Conservation (phyloP, 2,329 filamentous ascomycete species). For the Pestalotiopsis sp. region DNA sequence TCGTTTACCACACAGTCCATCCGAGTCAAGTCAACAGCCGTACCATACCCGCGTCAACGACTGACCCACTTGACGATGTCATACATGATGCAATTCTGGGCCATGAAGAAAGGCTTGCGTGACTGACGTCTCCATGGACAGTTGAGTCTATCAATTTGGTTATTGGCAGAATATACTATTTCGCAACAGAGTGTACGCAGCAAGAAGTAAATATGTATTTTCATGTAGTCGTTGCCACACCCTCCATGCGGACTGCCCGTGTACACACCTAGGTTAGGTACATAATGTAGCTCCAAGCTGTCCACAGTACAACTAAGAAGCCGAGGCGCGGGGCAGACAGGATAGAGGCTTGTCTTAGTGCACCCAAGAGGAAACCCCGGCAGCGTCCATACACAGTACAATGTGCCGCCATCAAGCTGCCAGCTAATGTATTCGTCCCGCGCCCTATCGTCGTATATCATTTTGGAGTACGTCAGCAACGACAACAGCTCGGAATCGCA, state of each 20-base stretch:
- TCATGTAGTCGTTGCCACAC: no score
- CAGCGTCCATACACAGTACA: background rate
- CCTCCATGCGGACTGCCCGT: no score
- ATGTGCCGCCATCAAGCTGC: background rate
- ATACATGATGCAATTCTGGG: background rate
- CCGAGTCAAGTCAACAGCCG: background rate
- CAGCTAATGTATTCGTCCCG: background rate
- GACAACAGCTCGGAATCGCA: background rate
- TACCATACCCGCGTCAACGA: background rate
- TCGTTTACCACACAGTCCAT: no score
- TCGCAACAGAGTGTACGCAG: no score
- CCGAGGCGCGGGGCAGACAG: background rate
- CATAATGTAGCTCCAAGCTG: no score
- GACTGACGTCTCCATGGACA: background rate
- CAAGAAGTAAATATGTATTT: no score
- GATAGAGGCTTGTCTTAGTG: background rate
- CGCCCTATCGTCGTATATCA: background rate
- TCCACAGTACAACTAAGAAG: background rate
- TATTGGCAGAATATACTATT: no score
- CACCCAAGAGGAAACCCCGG: background rate
- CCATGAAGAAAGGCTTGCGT: background rate
- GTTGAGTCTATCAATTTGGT: no score
- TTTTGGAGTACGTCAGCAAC: background rate
- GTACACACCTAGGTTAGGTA: no score
- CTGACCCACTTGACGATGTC: background rate